Evolutionary conservation across 306 rosid species (phyloP).

Genomic region (Prinsepia uniflora): DNA sequence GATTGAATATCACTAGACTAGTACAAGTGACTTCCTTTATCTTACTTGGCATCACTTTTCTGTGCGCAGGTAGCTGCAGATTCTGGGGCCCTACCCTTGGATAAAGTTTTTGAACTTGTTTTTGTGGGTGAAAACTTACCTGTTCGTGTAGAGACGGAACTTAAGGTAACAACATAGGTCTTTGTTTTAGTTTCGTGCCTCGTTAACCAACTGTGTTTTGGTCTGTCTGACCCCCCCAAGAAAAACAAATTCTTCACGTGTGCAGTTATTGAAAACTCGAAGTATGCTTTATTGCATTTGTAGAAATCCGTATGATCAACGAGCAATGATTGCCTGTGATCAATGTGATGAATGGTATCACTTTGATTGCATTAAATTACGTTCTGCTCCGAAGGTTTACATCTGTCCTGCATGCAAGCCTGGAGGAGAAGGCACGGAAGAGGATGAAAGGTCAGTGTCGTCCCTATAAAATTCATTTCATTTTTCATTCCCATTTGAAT

Average conservation of each 20-base stretch:
- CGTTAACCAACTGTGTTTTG: constrained; percentile 15
- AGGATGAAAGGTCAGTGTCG: constrained; percentile 60
- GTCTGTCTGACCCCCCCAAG: not conserved
- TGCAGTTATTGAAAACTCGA: constrained; percentile 72
- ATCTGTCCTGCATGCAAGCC: constrained; percentile 89
- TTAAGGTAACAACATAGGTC: constrained; percentile 43
- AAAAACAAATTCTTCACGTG: constrained; percentile 24
- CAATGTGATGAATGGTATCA: constrained; percentile 93
- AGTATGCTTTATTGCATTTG: constrained; percentile 94
- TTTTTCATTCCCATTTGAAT: not conserved
- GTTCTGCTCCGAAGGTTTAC: constrained; percentile 49
- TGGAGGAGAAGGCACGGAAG: constrained; percentile 25
- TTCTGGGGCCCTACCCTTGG: constrained; percentile 61
- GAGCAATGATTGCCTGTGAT: constrained; percentile 87
- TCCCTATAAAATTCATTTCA: not conserved
- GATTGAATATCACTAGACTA: no score
- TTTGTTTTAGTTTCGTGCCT: not conserved
- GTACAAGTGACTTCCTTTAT: constrained; percentile 2
- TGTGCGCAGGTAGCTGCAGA: constrained; percentile 62
- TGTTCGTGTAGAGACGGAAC: constrained; percentile 65
- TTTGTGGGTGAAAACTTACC: constrained; percentile 78
- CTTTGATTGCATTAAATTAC: constrained; percentile 78
- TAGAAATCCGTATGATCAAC: constrained; percentile 70
- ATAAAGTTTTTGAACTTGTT: constrained; percentile 58
- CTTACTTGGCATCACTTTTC: constrained; percentile 20